These are phyloP conservation scores for Didymella sp. DNA, from an alignment of 2,329 filamentous ascomycete genomes.

Conservation along the genomic window DNA sequence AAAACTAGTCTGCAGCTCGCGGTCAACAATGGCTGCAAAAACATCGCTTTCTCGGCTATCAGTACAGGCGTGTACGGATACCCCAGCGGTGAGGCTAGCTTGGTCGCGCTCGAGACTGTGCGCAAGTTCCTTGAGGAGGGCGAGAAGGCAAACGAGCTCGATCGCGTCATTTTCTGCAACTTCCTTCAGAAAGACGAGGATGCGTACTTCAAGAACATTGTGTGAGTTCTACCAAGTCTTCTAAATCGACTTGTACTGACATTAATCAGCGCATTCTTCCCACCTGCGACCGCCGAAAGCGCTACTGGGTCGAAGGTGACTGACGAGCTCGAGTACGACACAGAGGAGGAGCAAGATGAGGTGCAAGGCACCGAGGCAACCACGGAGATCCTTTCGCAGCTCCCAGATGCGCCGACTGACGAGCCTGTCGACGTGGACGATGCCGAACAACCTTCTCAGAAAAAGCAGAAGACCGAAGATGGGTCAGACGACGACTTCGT, in stretches of 20 bases:
- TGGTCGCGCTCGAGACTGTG: constrained; percentile 70
- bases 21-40: constrained; percentile 68
- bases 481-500: constrained; percentile 43
- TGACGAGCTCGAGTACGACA: constrained; percentile 32
- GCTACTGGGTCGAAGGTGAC: neutral
- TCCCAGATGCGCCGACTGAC: constrained; percentile 58
- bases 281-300: constrained; percentile 26
- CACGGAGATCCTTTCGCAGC: constrained; percentile 50
- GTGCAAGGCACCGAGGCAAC: constrained; percentile 44
- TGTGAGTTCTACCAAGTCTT: constrained; percentile 64
- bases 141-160: constrained; percentile 60
- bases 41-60: constrained; percentile 81
- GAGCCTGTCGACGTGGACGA: constrained; percentile 55
- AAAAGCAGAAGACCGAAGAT: constrained; percentile 55
- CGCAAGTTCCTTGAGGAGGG: constrained; percentile 61
- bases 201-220: constrained; percentile 73
- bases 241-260: neutral
- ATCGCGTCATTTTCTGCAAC: constrained; percentile 83
- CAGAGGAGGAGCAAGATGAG: constrained; percentile 14
- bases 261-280: constrained; percentile 46
- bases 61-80: constrained; percentile 94
- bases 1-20: constrained; percentile 74
- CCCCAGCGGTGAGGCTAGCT: constrained; percentile 74
- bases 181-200: constrained; percentile 79
- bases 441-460: constrained; percentile 48